Base-by-base conservation (phyloP, 1,284 basidiomycete genomes). In the Sanghuangporus baumii region DNA sequence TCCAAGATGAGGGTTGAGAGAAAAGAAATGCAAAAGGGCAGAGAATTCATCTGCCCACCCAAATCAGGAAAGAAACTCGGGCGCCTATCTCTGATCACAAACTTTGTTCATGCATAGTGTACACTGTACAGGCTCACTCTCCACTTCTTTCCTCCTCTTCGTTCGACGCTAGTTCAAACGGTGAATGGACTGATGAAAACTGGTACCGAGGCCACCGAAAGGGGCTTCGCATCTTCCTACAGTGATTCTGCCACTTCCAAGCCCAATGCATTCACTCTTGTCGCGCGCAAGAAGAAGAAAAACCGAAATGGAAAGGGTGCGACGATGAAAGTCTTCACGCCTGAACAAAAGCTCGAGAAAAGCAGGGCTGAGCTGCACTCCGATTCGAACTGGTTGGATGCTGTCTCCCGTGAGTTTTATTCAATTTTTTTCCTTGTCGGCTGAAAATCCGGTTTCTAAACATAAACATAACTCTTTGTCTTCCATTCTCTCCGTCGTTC, bases 211-310 rank as follows among this genome's bases (percentile, higher is more conserved):
- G 56, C 38, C 57, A 55, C 38, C 26, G 46, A 55, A 12, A 18
- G 12, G 26, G 16, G 23, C 36, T 55, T 55, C 50, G 54, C 38
- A 26, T 63, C 58, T 43, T 34, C 52, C 38, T 54, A 65, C n/a
- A 14, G 38, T 6, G 26, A 34, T 16, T n/a, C 16, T 7, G 43
- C 16, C 7, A 6, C 43, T 46, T 16, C 16, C 20, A 18, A 7
- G 7, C 16, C 8, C 6, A 38, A 23, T 36, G n/a, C 56, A 7
- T 65, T 65, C 52, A 63, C 57, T 7, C 34, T 48, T 11, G 61
- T 65, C 57, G 23, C 36, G 3, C 37, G 52, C 6, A 14, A 26
- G 20, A 65, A 65, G 20, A 65, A 52, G 23, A 66, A 63, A 37
- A 63, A 60, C 23, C 40, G 59, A 16, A 66, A 41, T 54, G 18